Evolutionary conservation across 306 rosid genomes (phyloP).

Genomic region (Quercus variabilis): DNA sequence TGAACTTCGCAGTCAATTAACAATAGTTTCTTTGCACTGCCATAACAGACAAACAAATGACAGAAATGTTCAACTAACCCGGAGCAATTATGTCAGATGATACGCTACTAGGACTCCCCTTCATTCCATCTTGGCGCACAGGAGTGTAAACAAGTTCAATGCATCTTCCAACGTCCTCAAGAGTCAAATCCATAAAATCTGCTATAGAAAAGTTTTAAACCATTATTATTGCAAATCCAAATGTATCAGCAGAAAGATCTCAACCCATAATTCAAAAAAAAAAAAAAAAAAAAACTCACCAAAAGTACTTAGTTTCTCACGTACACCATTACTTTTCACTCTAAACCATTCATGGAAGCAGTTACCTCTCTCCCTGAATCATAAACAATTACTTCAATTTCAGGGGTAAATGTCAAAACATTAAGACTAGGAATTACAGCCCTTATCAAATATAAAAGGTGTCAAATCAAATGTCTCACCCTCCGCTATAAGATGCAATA

Average conservation of each 20-base stretch:
- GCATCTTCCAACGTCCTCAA: constrained; percentile 70
- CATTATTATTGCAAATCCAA: constrained; percentile 15
- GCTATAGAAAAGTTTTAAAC: constrained; percentile 23
- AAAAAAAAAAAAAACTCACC: constrained; percentile 42
- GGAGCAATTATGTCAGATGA: constrained; percentile 62
- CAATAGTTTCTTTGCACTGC: not conserved
- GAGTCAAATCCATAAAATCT: constrained; percentile 78
- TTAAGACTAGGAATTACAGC: constrained; percentile 13
- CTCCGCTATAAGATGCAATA: constrained; percentile 76
- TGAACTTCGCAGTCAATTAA: not conserved
- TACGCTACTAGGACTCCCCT: constrained; percentile 60
- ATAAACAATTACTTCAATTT: constrained; percentile 16
- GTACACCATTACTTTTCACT: constrained; percentile 43
- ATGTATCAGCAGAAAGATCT: constrained; percentile 1
- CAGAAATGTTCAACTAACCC: constrained; percentile 38
- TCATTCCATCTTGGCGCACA: constrained; percentile 69
- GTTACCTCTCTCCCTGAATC: constrained; percentile 75
- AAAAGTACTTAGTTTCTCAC: constrained; percentile 50
- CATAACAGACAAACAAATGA: not conserved
- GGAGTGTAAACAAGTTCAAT: constrained; percentile 84
- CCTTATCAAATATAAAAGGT: constrained; percentile 13
- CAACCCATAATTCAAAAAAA: constrained; percentile 5
- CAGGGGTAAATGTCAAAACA: constrained; percentile 17
- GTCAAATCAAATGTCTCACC: constrained; percentile 53
- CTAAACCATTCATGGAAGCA: constrained; percentile 82